Percentiles rank a stretch among this genome's conserved stretches.
phyloP scores from a whole-genome alignment of 495 filamentous ascomycete species.

The Xylaria scruposa region DNA sequence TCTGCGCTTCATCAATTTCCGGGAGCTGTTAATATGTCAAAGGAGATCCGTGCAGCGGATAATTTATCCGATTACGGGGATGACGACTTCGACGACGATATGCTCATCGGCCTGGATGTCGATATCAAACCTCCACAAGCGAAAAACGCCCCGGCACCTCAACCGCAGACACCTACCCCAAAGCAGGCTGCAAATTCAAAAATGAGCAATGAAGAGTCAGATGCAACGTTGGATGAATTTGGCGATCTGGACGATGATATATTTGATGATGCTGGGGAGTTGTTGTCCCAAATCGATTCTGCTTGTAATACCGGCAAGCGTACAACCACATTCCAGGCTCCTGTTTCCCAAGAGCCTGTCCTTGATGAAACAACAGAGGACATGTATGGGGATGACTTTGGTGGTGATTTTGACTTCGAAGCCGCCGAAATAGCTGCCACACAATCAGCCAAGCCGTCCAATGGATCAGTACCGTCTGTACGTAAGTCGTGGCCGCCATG shows the following conservation, averaged over 20 bases:
- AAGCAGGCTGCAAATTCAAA: constrained; percentile 9
- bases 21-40: constrained; percentile 13
- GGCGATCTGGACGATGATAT: constrained; percentile 70
- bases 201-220: constrained; percentile 25
- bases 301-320: constrained; percentile 23
- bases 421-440: constrained; percentile 66
- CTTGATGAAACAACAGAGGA: constrained; percentile 39
- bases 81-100: constrained; percentile 57
- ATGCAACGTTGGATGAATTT: constrained; percentile 57
- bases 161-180: constrained; percentile 25
- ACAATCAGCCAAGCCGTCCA: constrained; percentile 44
- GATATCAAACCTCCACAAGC: constrained; percentile 50
- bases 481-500: constrained; percentile 48
- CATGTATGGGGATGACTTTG: constrained; percentile 66
- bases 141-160: constrained; percentile 17
- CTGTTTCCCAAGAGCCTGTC: constrained; percentile 9
- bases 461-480: constrained; percentile 51
- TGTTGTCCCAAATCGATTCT: constrained; percentile 60
- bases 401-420: constrained; percentile 73
- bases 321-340: neutral
- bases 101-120: constrained; percentile 59
- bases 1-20: constrained; percentile 10
- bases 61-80: constrained; percentile 54
- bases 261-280: constrained; percentile 62
- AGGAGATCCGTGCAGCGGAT: constrained; percentile 21